Conservation (phyloP, 208 protist species). For the Leishmania gerbilli region DNA sequence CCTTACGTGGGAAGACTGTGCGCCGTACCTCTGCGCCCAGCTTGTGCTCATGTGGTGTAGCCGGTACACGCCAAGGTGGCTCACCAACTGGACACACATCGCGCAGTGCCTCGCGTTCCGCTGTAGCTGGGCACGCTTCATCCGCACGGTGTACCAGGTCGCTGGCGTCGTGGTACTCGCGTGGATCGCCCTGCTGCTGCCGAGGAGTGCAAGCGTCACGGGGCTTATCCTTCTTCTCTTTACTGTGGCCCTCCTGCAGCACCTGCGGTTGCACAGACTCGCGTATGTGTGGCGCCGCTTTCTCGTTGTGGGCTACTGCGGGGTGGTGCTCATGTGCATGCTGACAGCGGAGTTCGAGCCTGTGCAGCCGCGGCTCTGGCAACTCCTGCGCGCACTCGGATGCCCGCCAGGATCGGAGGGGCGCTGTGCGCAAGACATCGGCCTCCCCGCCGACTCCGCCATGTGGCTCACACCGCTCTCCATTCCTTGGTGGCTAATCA, state of each 20-base stretch:
- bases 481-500: conserved; percentile 29
- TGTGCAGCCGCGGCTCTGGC: conserved; percentile 22
- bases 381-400: conserved; percentile 7
- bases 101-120: conserved; percentile 31
- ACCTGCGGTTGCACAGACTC: conserved; percentile 14
- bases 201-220: conserved; percentile 25
- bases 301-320: conserved; percentile 34
- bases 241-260: conserved; percentile 19
- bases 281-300: conserved; percentile 33
- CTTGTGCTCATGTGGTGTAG: conserved; percentile 32
- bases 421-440: conserved; percentile 24
- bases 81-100: conserved; percentile 17
- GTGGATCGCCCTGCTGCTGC: conserved; percentile 29
- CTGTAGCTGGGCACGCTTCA: conserved; percentile 18
- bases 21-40: conserved; percentile 26
- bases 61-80: conserved; percentile 16
- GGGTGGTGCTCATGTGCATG: conserved; percentile 31
- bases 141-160: conserved; percentile 11
- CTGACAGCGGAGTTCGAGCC: conserved; percentile 23
- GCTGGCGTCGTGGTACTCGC: conserved; percentile 19
- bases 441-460: conserved; percentile 15
- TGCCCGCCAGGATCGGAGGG: conserved; percentile 23
- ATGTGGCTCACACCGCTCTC: conserved; percentile 32
- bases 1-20: conserved; percentile 12
- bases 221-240: conserved; percentile 28